Evolutionary conservation across 208 protist genomes (phyloP).

Genomic region (Crithidia sp.): DNA sequence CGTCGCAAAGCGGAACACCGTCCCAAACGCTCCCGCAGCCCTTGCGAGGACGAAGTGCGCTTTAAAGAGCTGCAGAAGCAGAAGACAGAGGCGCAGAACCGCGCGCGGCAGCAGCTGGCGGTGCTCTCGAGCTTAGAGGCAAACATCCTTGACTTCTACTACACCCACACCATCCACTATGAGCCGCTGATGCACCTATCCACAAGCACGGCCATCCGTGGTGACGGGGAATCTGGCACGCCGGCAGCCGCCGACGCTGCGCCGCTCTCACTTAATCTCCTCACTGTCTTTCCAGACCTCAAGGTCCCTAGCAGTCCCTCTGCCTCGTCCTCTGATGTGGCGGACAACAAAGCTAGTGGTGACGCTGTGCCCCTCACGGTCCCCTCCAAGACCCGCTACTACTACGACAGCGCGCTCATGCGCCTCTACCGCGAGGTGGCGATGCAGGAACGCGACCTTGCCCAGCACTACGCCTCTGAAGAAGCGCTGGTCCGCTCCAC

Average conservation of each 20-base stretch:
- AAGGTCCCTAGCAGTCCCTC: too few relatives aligned
- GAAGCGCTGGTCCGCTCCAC: slow-evolving; percentile 12
- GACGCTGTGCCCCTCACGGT: neutral
- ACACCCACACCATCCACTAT: slow-evolving; percentile 48
- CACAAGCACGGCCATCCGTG: neutral
- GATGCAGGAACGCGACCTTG: slow-evolving; percentile 12
- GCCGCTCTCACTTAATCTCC: neutral
- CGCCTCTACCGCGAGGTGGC: slow-evolving; percentile 25
- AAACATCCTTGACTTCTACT: slow-evolving; percentile 66
- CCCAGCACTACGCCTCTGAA: slow-evolving; percentile 11
- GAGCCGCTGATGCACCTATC: slow-evolving; percentile 21
- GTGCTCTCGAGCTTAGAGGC: slow-evolving; percentile 38
- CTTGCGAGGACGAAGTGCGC: slow-evolving; percentile 33
- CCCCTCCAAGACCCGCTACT: slow-evolving; percentile 28
- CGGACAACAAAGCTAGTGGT: neutral
- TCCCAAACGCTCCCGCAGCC: slow-evolving; percentile 28
- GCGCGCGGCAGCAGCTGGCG: slow-evolving; percentile 1
- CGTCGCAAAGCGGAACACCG: slow-evolving; percentile 2
- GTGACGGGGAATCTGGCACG: neutral
- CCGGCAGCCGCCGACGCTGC: neutral
- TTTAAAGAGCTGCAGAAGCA: slow-evolving; percentile 24
- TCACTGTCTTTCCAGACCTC: slow-evolving; percentile 21
- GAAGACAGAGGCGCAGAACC: slow-evolving; percentile 10
- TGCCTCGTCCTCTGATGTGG: neutral
- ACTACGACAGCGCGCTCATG: slow-evolving; percentile 44